These are phyloP conservation scores for Raffaelea deltoideospora DNA, from an alignment of 2,329 filamentous ascomycete genomes.

Conservation along the genomic window DNA sequence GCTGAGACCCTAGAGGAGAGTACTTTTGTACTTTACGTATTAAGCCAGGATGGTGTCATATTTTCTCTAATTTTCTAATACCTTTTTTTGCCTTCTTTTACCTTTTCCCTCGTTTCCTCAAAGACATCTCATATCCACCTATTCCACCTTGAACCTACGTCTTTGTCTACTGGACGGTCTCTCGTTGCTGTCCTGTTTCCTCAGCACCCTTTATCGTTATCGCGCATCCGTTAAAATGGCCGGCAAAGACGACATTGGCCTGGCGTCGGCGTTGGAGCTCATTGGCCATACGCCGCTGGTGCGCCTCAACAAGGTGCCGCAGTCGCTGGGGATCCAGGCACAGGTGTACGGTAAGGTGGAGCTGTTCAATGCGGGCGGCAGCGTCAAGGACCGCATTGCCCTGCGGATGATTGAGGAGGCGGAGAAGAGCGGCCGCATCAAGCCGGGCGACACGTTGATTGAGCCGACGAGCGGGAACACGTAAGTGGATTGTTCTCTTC, in stretches of 20 bases:
- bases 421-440: slow-evolving; percentile 81
- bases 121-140: not conserved
- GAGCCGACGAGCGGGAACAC: slow-evolving; percentile 98
- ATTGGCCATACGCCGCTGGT: slow-evolving; percentile 96
- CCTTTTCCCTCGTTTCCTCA: not conserved
- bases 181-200: not conserved
- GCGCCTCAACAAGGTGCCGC: slow-evolving; percentile 80
- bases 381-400: slow-evolving; percentile 89
- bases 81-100: not conserved
- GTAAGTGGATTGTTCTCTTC: no score
- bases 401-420: slow-evolving; percentile 95
- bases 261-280: slow-evolving; percentile 36
- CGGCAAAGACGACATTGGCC: not conserved
- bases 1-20: no score
- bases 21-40: not conserved
- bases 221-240: not conserved
- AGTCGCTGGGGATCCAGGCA: slow-evolving; percentile 77
- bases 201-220: no score
- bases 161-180: not conserved
- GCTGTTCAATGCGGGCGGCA: slow-evolving; percentile 86
- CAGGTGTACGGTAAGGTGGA: slow-evolving; percentile 86
- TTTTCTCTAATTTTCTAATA: not conserved
- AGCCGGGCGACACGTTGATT: slow-evolving; percentile 91
- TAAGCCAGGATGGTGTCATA: not conserved
- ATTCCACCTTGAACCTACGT: not conserved